These are phyloP conservation scores for Monotropa hypopitys DNA, from an alignment of 179 eudicot species.

Conservation along the genomic window DNA sequence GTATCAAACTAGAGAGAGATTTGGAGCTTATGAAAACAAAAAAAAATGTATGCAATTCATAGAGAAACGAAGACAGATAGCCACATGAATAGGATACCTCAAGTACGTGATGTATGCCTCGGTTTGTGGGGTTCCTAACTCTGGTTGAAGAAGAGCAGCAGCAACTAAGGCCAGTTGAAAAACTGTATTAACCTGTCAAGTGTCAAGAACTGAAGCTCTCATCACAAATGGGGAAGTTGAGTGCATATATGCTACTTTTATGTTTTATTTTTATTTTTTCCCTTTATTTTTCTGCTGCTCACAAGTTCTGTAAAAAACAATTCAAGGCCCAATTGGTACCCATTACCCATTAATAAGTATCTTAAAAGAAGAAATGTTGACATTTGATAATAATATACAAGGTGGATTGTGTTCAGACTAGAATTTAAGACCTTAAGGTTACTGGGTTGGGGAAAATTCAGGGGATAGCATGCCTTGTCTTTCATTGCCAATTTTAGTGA, in stretches of 20 bases:
- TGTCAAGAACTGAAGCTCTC: not conserved
- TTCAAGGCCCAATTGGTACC: too few species aligned
- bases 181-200: conserved; percentile 73
- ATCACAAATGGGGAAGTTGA: not conserved
- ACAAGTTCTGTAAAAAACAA: not conserved
- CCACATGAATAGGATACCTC: conserved; percentile 33
- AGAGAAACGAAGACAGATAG: not conserved
- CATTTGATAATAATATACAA: too few species aligned
- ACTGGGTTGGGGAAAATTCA: too few species aligned
- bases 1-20: not conserved
- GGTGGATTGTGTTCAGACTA: too few species aligned
- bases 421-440: too few species aligned
- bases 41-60: not conserved
- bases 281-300: not conserved
- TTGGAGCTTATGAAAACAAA: not conserved
- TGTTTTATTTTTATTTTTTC: too few species aligned
- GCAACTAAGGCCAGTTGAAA: conserved; percentile 71
- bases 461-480: not conserved
- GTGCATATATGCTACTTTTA: not conserved
- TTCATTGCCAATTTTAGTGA: not conserved
- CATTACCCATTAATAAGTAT: too few species aligned
- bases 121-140: conserved; percentile 57
- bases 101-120: conserved; percentile 57
- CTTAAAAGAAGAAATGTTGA: too few species aligned
- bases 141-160: conserved; percentile 89